Evolutionary conservation across 768 basidiomycete genomes (phyloP).

Genomic region (Lentinula aciculospora): DNA sequence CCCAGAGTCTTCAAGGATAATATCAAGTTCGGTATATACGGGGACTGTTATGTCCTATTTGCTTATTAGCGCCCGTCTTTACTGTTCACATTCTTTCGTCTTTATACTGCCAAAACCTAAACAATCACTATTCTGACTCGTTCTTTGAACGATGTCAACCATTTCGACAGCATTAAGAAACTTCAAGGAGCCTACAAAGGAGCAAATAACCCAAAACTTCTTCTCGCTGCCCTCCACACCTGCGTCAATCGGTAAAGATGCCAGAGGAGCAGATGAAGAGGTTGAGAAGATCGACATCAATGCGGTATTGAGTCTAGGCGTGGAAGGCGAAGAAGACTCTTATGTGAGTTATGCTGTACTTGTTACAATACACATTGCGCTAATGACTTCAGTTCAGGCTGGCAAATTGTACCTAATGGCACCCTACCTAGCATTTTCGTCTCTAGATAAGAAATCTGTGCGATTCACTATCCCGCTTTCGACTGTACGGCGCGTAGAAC

Average conservation of each 20-base stretch:
- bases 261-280: conserved; percentile 26
- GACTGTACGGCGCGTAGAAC: conserved; percentile 89
- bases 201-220: conserved; percentile 78
- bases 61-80: too few species aligned
- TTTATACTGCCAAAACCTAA: too few species aligned
- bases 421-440: conserved; percentile 86
- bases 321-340: conserved; percentile 81
- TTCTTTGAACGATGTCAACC: conserved; percentile 51
- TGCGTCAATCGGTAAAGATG: conserved; percentile 20
- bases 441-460: conserved; percentile 88
- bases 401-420: conserved; percentile 87
- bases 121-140: neutral
- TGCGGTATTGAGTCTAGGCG: conserved; percentile 77
- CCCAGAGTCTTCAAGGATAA: too few species aligned
- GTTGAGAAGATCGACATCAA: conserved; percentile 80
- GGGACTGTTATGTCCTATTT: too few species aligned
- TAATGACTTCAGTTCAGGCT: conserved; percentile 44
- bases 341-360: conserved; percentile 60
- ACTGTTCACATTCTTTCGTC: too few species aligned
- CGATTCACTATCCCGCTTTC: conserved; percentile 88
- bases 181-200: conserved; percentile 90
- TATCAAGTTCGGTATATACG: too few species aligned
- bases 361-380: neutral
- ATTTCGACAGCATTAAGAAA: conserved; percentile 85
- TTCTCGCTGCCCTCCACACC: conserved; percentile 64